Evolutionary conservation across 768 basidiomycete species (phyloP).

Genomic region (Podaxis sp.): DNA sequence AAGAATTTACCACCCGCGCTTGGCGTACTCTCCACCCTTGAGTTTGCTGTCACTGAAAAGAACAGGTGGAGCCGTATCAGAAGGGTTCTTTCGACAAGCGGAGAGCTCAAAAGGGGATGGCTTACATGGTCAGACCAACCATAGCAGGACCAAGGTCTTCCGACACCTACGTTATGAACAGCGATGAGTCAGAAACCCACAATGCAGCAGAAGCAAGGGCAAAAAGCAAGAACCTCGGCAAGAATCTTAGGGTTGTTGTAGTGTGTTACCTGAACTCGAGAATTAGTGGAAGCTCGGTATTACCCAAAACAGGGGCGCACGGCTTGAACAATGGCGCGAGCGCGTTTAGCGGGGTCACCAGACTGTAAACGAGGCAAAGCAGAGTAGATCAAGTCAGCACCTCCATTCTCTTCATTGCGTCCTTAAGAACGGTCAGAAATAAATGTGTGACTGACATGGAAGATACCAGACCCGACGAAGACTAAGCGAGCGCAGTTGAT

Average conservation of each 20-base stretch:
- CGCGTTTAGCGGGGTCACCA: conserved; percentile 90
- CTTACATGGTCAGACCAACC: conserved; percentile 89
- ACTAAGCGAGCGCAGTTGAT: conserved; percentile 43
- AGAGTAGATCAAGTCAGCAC: conserved; percentile 8
- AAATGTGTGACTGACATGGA: conserved; percentile 60
- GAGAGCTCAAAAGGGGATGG: conserved; percentile 9
- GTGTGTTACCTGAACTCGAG: conserved; percentile 71
- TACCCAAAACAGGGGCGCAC: conserved; percentile 34
- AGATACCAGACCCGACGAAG: conserved; percentile 97
- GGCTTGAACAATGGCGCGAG: conserved; percentile 94
- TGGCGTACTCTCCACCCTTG: conserved; percentile 68
- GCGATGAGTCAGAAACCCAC: background rate
- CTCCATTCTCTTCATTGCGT: background rate
- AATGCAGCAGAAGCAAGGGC: conserved; percentile 8
- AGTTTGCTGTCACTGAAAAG: conserved; percentile 55
- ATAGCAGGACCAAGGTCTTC: conserved; percentile 88
- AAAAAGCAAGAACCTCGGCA: conserved; percentile 60
- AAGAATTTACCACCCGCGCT: conserved; percentile 59
- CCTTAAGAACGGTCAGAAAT: background rate
- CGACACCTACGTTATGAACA: conserved; percentile 51
- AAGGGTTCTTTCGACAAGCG: background rate
- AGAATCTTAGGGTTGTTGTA: conserved; percentile 92
- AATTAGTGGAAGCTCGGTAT: conserved; percentile 9
- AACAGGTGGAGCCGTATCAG: background rate
- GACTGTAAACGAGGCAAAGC: conserved; percentile 47